phyloP scores from a whole-genome alignment of 1,139 yeast species.

The Pichia sp. region DNA sequence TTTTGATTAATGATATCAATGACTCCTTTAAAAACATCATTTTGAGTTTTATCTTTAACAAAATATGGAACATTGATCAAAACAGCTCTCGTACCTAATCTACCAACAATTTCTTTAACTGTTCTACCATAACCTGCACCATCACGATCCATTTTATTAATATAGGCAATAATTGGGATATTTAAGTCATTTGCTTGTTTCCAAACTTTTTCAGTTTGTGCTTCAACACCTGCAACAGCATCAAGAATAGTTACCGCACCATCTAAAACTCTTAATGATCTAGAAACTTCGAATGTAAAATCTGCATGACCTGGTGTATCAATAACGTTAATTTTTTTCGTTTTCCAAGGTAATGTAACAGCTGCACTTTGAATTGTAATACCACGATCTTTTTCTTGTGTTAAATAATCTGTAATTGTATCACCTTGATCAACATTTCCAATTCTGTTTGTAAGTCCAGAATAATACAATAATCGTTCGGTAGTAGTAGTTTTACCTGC shows the following conservation, averaged over 20 bases:
- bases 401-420: conserved; percentile 87
- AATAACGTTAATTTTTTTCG: conserved; percentile 69
- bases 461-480: conserved; percentile 83
- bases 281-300: conserved; percentile 87
- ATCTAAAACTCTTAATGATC: conserved; percentile 84
- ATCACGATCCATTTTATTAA: conserved; percentile 92
- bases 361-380: conserved; percentile 97
- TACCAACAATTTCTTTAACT: conserved; percentile 75
- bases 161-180: conserved; percentile 71
- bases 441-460: conserved; percentile 72
- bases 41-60: conserved; percentile 34
- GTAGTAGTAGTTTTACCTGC: conserved; percentile 92
- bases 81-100: conserved; percentile 68
- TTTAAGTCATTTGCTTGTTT: conserved; percentile 63
- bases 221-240: conserved; percentile 97
- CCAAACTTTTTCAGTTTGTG: conserved; percentile 98
- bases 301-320: conserved; percentile 99
- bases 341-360: conserved; percentile 82
- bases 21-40: conserved; percentile 65
- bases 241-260: conserved; percentile 91
- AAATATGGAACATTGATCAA: conserved; percentile 78
- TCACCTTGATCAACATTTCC: conserved; percentile 98
- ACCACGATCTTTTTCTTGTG: conserved; percentile 88
- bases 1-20: conserved; percentile 71
- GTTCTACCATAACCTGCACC: conserved; percentile 95